Conservation (phyloP, 768 basidiomycete species). For the Boletus eberwhitei region DNA sequence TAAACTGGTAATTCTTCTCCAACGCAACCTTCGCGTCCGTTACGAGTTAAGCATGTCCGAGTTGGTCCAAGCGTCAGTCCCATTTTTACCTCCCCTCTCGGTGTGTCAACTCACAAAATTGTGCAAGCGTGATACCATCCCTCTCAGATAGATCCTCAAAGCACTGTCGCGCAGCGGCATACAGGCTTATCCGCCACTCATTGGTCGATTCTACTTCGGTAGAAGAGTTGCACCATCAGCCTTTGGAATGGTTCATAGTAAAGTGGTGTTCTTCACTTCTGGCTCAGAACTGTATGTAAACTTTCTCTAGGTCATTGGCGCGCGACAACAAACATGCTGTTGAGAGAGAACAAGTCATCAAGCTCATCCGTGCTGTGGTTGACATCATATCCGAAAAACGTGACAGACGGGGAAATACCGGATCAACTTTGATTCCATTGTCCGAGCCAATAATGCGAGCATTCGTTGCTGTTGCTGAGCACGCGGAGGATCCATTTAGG, state of each 20-base stretch:
- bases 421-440: slow-evolving; percentile 52
- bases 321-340: slow-evolving; percentile 79
- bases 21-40: slow-evolving; percentile 68
- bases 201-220: slow-evolving; percentile 74
- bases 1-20: slow-evolving; percentile 61
- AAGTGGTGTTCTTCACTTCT: slow-evolving; percentile 49
- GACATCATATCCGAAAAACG: slow-evolving; percentile 65
- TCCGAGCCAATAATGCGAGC: slow-evolving; percentile 81
- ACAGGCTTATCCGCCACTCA: slow-evolving; percentile 76
- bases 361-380: slow-evolving; percentile 80
- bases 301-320: slow-evolving; percentile 61
- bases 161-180: slow-evolving; percentile 75
- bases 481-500: slow-evolving; percentile 85
- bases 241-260: slow-evolving; percentile 88
- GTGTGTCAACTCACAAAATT: slow-evolving; percentile 7
- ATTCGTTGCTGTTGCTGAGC: slow-evolving; percentile 90
- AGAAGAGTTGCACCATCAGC: slow-evolving; percentile 54
- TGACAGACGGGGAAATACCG: slow-evolving; percentile 38
- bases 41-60: slow-evolving; percentile 71
- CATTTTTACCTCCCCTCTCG: not conserved
- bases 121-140: slow-evolving; percentile 67
- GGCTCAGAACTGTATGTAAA: not conserved
- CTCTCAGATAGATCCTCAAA: slow-evolving; percentile 73
- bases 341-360: slow-evolving; percentile 91
- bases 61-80: slow-evolving; percentile 69